phyloP scores from a whole-genome alignment of 2,329 filamentous ascomycete species.

The Claviceps sp. region DNA sequence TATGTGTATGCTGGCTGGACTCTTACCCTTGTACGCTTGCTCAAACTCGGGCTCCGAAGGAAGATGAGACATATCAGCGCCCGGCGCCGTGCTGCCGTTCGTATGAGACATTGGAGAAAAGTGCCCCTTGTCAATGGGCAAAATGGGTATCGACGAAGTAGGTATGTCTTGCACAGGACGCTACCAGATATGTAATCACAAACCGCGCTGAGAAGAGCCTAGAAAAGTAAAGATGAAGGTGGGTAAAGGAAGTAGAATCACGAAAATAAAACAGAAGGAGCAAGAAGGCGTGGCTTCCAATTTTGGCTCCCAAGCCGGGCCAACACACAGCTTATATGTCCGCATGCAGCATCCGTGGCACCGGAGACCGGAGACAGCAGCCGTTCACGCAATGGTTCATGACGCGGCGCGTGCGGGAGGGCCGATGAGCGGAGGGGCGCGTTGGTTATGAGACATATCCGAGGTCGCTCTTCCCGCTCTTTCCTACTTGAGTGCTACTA shows the following conservation, averaged over 20 bases:
- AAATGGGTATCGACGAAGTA: not conserved
- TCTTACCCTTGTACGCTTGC: slow-evolving; percentile 84
- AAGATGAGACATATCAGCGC: slow-evolving; percentile 61
- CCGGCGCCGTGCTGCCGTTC: slow-evolving; percentile 3
- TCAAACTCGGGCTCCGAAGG: slow-evolving; percentile 91
- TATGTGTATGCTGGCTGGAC: not conserved
- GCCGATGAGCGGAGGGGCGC: too few relatives aligned
- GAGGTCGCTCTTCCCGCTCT: too few relatives aligned
- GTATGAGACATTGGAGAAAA: slow-evolving; percentile 1
- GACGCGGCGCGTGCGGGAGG: too few relatives aligned
- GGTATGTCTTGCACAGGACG: too few relatives aligned
- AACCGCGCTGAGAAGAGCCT: not conserved
- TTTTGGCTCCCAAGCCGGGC: not conserved
- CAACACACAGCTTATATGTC: not conserved
- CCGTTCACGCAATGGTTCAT: too few relatives aligned
- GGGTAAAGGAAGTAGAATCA: not conserved
- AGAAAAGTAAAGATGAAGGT: not conserved
- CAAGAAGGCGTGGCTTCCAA: not conserved
- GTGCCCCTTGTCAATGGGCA: not conserved
- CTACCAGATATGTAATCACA: not conserved
- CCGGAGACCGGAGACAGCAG: too few relatives aligned
- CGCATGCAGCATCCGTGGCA: too few relatives aligned
- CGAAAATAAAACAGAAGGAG: not conserved
- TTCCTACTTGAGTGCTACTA: too few relatives aligned
- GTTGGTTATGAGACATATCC: too few relatives aligned